Evolutionary conservation across 129 eudicot species (phyloP).

Genomic region (Silybum marianum): DNA sequence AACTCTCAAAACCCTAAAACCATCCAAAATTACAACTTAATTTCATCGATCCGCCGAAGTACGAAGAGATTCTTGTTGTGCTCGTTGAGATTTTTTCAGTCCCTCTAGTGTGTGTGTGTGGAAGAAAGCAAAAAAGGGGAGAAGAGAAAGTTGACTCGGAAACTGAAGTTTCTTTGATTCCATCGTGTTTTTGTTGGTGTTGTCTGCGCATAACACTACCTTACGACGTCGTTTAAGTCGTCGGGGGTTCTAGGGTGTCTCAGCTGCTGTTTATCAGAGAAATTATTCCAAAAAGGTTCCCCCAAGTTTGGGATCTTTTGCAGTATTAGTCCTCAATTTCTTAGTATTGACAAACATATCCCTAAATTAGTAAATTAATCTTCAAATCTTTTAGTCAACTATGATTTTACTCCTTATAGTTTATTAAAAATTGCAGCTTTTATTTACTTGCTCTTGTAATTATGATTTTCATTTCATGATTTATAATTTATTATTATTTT

Average conservation of each 20-base stretch:
- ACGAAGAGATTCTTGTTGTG: slow-evolving; percentile 3
- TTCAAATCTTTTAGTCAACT: not conserved
- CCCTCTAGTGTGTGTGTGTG: slow-evolving; percentile 2
- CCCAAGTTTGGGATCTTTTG: not conserved
- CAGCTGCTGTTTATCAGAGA: slow-evolving; percentile 24
- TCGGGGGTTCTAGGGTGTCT: slow-evolving; percentile 23
- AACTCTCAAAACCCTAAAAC: slow-evolving; percentile 42
- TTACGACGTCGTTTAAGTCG: slow-evolving; percentile 32
- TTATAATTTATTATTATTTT: too few relatives aligned
- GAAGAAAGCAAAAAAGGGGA: slow-evolving; percentile 6
- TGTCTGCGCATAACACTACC: slow-evolving; percentile 22
- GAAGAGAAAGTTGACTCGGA: slow-evolving; percentile 39
- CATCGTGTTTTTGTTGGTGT: slow-evolving; percentile 27
- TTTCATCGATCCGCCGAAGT: slow-evolving; percentile 32
- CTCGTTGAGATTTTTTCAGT: not conserved
- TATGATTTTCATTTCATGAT: not conserved
- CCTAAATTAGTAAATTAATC: not conserved
- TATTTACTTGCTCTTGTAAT: not conserved
- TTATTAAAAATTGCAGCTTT: too few relatives aligned
- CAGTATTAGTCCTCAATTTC: not conserved
- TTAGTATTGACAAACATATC: slow-evolving; percentile 6
- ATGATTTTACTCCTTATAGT: too few relatives aligned
- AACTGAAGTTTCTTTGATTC: slow-evolving; percentile 39
- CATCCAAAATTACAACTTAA: not conserved
- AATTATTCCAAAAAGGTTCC: not conserved